Percentiles rank a stretch among this genome's conserved stretches.
Evolutionary conservation across 2,329 filamentous ascomycete genomes (phyloP).

Genomic region (Colletotrichum shisoi): DNA sequence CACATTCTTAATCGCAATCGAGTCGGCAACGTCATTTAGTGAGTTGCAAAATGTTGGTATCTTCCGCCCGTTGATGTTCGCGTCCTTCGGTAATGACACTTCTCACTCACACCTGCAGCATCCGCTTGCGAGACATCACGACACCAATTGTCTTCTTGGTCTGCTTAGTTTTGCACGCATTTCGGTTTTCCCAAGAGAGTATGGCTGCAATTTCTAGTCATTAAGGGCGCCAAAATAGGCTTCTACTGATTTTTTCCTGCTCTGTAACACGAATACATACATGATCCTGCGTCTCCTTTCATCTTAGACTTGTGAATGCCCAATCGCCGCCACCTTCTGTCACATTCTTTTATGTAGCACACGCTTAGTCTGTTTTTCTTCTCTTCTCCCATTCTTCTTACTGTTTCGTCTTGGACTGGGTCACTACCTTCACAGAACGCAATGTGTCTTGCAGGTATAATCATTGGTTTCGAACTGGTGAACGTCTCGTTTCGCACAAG

Average conservation of each 20-base stretch:
- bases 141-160: neutral
- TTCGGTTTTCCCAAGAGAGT: too few species aligned
- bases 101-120: neutral
- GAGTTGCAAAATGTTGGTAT: neutral
- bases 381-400: neutral
- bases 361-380: too few species aligned
- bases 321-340: neutral
- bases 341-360: neutral
- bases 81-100: neutral
- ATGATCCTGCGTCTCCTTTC: too few species aligned
- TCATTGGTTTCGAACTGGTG: neutral
- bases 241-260: too few species aligned
- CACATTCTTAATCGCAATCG: neutral
- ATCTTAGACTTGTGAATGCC: neutral
- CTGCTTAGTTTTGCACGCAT: neutral
- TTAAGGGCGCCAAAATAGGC: too few species aligned
- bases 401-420: neutral
- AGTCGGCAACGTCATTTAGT: neutral
- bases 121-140: neutral
- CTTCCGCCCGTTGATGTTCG: neutral
- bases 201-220: too few species aligned
- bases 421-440: neutral
- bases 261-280: too few species aligned
- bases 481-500: conserved; percentile 5
- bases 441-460: neutral